Evolutionary conservation across 441 rosid genomes (phyloP).

Genomic region (Populus hybrid): DNA sequence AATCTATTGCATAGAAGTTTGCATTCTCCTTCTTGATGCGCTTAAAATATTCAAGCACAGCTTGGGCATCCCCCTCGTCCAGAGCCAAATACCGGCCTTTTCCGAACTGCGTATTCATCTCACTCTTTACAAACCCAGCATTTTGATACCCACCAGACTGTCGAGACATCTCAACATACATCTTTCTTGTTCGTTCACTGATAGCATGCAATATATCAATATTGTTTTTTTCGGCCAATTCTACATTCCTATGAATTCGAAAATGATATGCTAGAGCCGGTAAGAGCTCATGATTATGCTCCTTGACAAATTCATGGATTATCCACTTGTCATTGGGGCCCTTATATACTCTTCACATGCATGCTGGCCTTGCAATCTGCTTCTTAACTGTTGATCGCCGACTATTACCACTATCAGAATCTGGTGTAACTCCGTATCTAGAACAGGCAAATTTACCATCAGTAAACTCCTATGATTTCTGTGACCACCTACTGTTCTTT

Average conservation of each 20-base stretch:
- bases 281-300: too few relatives aligned
- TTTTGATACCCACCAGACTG: slow-evolving; percentile 68
- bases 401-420: slow-evolving; percentile 59
- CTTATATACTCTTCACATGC: slow-evolving; percentile 70
- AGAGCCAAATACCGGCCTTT: slow-evolving; percentile 42
- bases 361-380: slow-evolving; percentile 80
- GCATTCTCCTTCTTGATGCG: slow-evolving; percentile 59
- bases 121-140: slow-evolving; percentile 31
- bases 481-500: slow-evolving; percentile 77
- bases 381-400: slow-evolving; percentile 70
- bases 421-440: slow-evolving; percentile 74
- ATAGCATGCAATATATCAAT: slow-evolving; percentile 77
- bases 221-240: slow-evolving; percentile 74
- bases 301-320: slow-evolving; percentile 45
- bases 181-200: slow-evolving; percentile 79
- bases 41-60: slow-evolving; percentile 58
- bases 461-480: slow-evolving; percentile 71
- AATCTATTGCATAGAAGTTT: slow-evolving; percentile 69
- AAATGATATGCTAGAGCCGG: slow-evolving; percentile 65
- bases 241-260: slow-evolving; percentile 66
- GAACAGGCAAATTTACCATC: slow-evolving; percentile 88
- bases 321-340: slow-evolving; percentile 74
- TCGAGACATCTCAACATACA: too few relatives aligned
- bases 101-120: slow-evolving; percentile 46
- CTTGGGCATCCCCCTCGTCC: slow-evolving; percentile 60